Evolutionary conservation across 2,329 filamentous ascomycete genomes (phyloP), one percentile per base, ranked within the genome.

Genomic region (Xylariaceae sp.): DNA sequence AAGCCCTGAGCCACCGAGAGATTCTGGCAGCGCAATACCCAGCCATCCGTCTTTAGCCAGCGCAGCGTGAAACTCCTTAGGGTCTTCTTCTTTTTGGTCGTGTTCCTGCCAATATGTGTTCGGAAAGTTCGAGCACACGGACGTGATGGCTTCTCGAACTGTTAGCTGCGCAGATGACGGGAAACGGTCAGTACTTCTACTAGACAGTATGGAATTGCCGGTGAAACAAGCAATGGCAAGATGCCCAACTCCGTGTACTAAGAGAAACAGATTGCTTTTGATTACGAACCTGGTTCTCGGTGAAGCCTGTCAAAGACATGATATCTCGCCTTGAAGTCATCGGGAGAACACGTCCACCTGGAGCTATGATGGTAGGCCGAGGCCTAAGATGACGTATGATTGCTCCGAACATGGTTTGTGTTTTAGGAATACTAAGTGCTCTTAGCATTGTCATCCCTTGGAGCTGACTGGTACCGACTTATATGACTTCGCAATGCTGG

Each of bases 31-130:
- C 0, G 88, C 88, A 59, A 93, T 91, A 2, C 89, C 89, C 39
- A 94, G 79, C 88, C 88, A 94, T 6, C 90, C 89, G 57, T 85
- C 87, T 50, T 82, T 81, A 7, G 89, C 86, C 9, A 94, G 70
- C 0, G 87, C 87, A 0, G 85, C 81, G 66, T 94, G 89, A 39
- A 95, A 84, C 34, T 90, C 88, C 46, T 81, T 79, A 0, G 89
- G 90, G 66, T 93, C 88, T 53, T 81, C 75, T 57, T 84, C 85
- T 5, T 77, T 77, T 57, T 89, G 81, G 65, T 94, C 89, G 57
- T 76, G 85, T 48, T 87, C 80, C 60, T 84, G 84, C 89, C 88
- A 93, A 70, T 92, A 93, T 11, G 82, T 79, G 60, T 89, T 86
- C 14, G 87, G 82, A 56, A 89, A 93, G 10, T 82, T 75, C 1